A percentile compares a stretch with the other conserved stretches of the same genome.
phyloP scores from a whole-genome alignment of 1,284 basidiomycete species.

The Filobasidium uniguttulatum region DNA sequence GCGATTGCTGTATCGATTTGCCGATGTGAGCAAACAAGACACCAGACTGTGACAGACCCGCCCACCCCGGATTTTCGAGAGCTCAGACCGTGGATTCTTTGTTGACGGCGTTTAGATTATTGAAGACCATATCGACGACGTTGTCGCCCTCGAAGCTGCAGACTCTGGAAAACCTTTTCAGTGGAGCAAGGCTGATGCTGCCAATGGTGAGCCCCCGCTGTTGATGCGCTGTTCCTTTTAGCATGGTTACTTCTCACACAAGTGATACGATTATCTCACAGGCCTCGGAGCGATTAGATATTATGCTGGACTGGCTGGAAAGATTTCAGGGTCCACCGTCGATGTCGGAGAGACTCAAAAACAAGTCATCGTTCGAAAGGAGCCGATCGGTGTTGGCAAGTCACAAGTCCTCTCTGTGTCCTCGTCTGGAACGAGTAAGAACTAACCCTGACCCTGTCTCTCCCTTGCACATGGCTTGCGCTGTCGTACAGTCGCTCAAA shows the following conservation, averaged over 20 bases:
- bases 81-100: not conserved
- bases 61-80: too few species aligned
- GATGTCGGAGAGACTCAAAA: conserved; percentile 43
- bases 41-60: too few species aligned
- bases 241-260: not conserved
- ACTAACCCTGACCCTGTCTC: too few species aligned
- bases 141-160: conserved; percentile 62
- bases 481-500: not conserved
- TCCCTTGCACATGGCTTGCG: conserved; percentile 39
- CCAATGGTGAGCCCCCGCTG: conserved; percentile 38
- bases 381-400: conserved; percentile 84
- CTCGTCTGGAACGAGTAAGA: too few species aligned
- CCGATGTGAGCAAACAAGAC: conserved; percentile 42
- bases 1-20: conserved; percentile 62
- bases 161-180: conserved; percentile 75
- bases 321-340: conserved; percentile 52
- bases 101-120: not conserved
- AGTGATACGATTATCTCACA: not conserved
- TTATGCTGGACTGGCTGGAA: conserved; percentile 53
- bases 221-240: not conserved
- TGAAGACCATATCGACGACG: conserved; percentile 46
- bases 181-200: conserved; percentile 58
- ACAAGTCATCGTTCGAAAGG: conserved; percentile 72
- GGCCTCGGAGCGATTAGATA: conserved; percentile 63
- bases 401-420: too few species aligned